Conservation (phyloP, 345 rosid genomes). For the Reutealis trisperma region DNA sequence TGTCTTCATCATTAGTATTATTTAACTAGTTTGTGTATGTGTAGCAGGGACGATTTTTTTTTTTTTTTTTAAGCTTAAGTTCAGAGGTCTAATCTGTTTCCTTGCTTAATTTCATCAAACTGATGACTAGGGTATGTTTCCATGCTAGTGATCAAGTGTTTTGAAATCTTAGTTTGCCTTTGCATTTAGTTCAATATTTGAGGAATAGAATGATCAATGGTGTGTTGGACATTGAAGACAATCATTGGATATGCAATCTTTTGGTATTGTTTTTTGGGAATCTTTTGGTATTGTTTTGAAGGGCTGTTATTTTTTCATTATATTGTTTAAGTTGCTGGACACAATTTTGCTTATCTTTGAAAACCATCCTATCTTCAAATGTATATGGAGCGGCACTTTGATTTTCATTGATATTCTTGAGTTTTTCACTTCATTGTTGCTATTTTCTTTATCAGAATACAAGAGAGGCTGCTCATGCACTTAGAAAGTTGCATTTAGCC, state of each 20-base stretch:
- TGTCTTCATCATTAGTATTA: no score
- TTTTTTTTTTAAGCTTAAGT: no score
- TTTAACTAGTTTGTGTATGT: no score
- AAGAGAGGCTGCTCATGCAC: constrained; percentile 65
- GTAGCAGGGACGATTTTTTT: no score
- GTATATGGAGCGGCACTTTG: not conserved
- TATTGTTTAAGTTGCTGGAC: not conserved
- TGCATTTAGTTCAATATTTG: not conserved
- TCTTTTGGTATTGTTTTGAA: not conserved
- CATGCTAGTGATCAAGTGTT: no score
- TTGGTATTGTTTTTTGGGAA: not conserved
- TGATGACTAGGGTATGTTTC: no score
- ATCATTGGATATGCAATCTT: not conserved
- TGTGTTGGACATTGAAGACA: not conserved
- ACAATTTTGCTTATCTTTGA: not conserved
- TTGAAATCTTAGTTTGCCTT: no score
- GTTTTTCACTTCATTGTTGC: not conserved
- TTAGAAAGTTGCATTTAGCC: constrained; percentile 56
- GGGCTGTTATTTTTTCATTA: not conserved
- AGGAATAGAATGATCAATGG: not conserved
- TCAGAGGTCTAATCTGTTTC: no score
- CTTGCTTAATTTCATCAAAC: no score
- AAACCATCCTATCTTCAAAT: not conserved
- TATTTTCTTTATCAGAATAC: constrained; percentile 47
- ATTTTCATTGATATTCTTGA: not conserved